A percentile compares a stretch with the other conserved stretches of the same genome.
Evolutionary conservation across 805 yeast genomes (phyloP).

Genomic region (Yamadazyma insecticola): DNA sequence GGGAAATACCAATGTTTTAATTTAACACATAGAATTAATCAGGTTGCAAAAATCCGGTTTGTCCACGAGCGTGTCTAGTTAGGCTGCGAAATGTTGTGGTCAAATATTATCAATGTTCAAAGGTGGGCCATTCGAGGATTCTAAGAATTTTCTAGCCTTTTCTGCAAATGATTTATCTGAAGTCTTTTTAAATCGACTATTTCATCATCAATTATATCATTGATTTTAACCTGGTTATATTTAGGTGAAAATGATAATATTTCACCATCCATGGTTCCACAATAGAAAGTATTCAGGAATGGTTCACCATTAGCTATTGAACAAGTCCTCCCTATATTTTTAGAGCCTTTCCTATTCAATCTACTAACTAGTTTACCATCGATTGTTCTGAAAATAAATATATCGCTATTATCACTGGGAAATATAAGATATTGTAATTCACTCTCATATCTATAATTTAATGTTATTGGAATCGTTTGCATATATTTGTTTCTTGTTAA

Average conservation of each 20-base stretch:
- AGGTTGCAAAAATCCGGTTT: too few species aligned
- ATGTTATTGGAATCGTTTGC: constrained; percentile 45
- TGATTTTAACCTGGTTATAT: constrained; percentile 3
- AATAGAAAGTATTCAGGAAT: constrained; percentile 41
- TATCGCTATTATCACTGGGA: constrained; percentile 74
- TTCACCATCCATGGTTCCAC: constrained; percentile 68
- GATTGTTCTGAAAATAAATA: constrained; percentile 50
- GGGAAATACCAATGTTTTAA: too few species aligned
- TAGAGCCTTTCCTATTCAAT: constrained; percentile 41
- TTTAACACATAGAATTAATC: too few species aligned
- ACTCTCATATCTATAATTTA: constrained; percentile 50
- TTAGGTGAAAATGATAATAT: constrained; percentile 50
- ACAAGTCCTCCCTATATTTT: constrained; percentile 42
- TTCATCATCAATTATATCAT: not conserved
- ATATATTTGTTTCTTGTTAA: constrained; percentile 59
- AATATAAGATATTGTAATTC: constrained; percentile 56
- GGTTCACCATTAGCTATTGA: constrained; percentile 48
- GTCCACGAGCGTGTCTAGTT: too few species aligned
- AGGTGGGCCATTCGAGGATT: too few species aligned
- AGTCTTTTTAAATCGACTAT: too few species aligned
- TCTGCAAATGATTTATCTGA: too few species aligned
- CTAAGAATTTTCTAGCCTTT: too few species aligned
- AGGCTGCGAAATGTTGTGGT: too few species aligned
- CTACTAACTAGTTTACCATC: constrained; percentile 64
- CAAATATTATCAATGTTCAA: too few species aligned